A percentile compares a stretch with the other conserved stretches of the same genome.
Evolutionary conservation across 2,329 filamentous ascomycete genomes (phyloP).

Genomic region (Fusarium pseudoanthophilum): DNA sequence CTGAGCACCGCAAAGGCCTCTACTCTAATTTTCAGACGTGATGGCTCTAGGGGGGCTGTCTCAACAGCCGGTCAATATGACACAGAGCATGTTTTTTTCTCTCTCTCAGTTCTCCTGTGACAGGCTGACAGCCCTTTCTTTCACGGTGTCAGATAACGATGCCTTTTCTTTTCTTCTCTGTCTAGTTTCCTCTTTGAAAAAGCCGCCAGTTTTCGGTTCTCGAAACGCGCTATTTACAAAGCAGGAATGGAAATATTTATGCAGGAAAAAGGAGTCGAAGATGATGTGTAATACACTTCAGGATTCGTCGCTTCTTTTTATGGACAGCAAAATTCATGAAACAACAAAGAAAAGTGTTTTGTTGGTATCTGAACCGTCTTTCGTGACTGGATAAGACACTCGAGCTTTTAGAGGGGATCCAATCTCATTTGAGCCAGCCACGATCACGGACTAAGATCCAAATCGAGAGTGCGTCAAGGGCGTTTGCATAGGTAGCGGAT

Average conservation of each 20-base stretch:
- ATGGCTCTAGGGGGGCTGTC: not conserved
- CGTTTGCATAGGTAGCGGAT: conserved; percentile 26
- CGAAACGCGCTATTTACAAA: conserved; percentile 16
- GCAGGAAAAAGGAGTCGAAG: conserved; percentile 33
- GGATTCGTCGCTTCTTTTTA: not conserved
- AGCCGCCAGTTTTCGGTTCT: not conserved
- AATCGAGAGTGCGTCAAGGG: conserved; percentile 40
- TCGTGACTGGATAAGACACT: conserved; percentile 20
- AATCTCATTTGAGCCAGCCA: conserved; percentile 45
- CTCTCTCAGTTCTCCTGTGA: no score
- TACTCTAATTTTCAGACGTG: not conserved
- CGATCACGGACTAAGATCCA: conserved; percentile 37
- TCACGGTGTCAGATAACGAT: not conserved
- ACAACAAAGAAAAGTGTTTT: conserved; percentile 21
- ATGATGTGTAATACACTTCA: not conserved
- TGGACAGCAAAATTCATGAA: conserved; percentile 7
- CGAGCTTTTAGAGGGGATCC: conserved; percentile 21
- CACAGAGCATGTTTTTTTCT: not conserved
- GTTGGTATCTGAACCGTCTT: conserved; percentile 15
- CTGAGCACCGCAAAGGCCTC: not conserved
- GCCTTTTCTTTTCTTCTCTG: not conserved
- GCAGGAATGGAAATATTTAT: not conserved
- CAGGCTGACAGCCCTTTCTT: not conserved
- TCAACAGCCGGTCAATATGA: not conserved
- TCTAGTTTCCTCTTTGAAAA: not conserved